Base-by-base conservation (phyloP, 805 yeast genomes). In the Saturnispora ahearnii region DNA sequence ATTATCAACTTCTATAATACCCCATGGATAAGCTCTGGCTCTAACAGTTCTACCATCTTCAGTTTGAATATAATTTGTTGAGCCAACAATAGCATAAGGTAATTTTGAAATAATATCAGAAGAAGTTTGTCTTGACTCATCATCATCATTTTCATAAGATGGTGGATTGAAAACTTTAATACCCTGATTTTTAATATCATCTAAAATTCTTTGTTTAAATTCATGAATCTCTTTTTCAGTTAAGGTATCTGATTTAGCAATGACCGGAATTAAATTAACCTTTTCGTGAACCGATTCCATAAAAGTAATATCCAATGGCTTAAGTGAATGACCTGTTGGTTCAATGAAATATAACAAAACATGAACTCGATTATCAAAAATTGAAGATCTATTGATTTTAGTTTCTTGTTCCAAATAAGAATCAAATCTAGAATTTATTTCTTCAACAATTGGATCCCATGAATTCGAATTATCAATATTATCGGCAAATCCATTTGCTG, bases 1-100 rank as follows among this genome's bases (percentile, higher is more conserved):
- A 66, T 93, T 91, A 66, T 89, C 97, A 58, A 93, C 90, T 70
- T 93, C 97, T 60, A 93, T 85, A 22, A 85, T 75, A 57, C 98
- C 98, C 99, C 99, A 93, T 54, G 98, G 97, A 66, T 91, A 91
- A 54, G 78, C 72, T 70, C 99, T 85, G 58, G 96, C 97, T 67
- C 97, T 81, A 42, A 90, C 95, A 22, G 62, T 54, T 65, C 87
- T 77, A 40, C 96, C 96, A 62, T 86, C 93, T 41, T 75, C 65
- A 43, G 77, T 74, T 58, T 81, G 81, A 33, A 85, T 82, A 55
- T 79, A 81, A 52, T 72, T 70, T 22, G 93, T 86, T 22, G 97
- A 87, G 22, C 97, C 99, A 48, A 93, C 86, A 56, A 93, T 83
- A 15, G 99, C 98, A 70, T 87, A 91, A 44, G 99, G 99, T 54